Evolutionary conservation across 2,329 filamentous ascomycete genomes (phyloP), one percentile per base, ranked within the genome.

Genomic region (Pseudogymnoascus sp.): DNA sequence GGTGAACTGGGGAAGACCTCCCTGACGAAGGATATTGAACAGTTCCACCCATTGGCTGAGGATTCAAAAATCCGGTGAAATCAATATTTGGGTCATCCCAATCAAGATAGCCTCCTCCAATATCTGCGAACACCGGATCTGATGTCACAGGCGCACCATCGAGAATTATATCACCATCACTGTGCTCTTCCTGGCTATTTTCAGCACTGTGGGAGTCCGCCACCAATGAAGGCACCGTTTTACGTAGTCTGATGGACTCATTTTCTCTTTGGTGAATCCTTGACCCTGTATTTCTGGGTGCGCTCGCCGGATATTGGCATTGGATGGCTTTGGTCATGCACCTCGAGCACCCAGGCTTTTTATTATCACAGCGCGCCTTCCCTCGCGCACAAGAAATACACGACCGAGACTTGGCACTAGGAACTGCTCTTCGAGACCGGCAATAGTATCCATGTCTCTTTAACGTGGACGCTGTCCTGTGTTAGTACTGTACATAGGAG

Each of bases 381-480:
- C 63, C 65, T 67, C 63, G 72, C 3, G 70, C 74, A 66, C 76
- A 78, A 36, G 70, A 66, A 15, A 73, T 61, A 66, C 76, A 78
- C 55, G 76, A 76, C 36, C 74, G 69, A 64, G 69, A 36, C 10
- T 73, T 69, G 55, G 58, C 62, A 17, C 64, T 64, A 48, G 15
- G 64, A 42, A 68, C 67, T 58, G 33, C 61, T 65, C 66, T 72
- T 64, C 74, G 69, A 67, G 75, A 76, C 17, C 76, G 75, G 65
- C 76, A 79, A 42, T 78, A 78, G 64, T 78, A 79, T 48, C 73
- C 73, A 70, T 79, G 76, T 68, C 77, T 74, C 66, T 77, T 78
- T 63, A 77, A 64, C 8, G 76, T 76, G 7, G 76, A 72, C 51
- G 71, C 76, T 78, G 62, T 17, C 27, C 7, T 51, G 44, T 51